Percentiles rank a stretch among this genome's conserved stretches.
Evolutionary conservation across 78 protist genomes (phyloP).

Genomic region (Emiliania huxleyi): DNA sequence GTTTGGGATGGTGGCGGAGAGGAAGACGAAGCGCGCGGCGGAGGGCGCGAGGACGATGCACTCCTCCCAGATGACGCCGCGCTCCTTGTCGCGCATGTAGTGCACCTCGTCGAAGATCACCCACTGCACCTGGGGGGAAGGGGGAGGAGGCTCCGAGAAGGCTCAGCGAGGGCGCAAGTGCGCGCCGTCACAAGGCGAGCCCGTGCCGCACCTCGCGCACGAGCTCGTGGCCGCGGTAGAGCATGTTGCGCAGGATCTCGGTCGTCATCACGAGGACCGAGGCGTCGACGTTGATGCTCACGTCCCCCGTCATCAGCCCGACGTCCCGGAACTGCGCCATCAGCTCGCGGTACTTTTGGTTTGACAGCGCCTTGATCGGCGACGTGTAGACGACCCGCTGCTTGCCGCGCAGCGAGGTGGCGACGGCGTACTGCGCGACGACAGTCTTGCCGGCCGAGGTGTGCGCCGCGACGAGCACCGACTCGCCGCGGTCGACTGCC

Average conservation of each 20-base stretch:
- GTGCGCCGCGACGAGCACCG: constrained; percentile 96
- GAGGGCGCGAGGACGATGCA: constrained; percentile 78
- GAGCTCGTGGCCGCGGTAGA: constrained; percentile 92
- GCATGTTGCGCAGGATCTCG: constrained; percentile 94
- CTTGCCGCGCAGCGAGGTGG: constrained; percentile 60
- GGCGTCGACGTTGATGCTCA: constrained; percentile 65
- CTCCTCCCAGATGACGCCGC: constrained; percentile 96
- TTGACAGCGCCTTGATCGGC: constrained; percentile 89
- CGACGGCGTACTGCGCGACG: constrained; percentile 88
- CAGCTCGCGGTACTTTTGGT: constrained; percentile 83
- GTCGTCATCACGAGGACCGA: constrained; percentile 67
- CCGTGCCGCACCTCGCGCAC: constrained; percentile 67
- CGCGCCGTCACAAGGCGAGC: too few relatives aligned
- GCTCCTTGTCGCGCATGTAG: constrained; percentile 77
- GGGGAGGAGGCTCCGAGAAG: background rate
- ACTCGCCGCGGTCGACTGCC: constrained; percentile 21
- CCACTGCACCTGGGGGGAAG: too few relatives aligned
- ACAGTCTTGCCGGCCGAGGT: constrained; percentile 99
- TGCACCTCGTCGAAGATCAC: constrained; percentile 94
- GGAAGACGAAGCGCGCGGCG: constrained; percentile 75
- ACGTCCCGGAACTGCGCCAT: constrained; percentile 62
- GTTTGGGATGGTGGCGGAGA: constrained; percentile 91
- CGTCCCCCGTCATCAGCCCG: constrained; percentile 94
- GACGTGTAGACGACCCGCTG: constrained; percentile 82
- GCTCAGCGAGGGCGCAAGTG: background rate